Conservation (phyloP, 202 grass and related monocot genomes). For the Bolboschoenoplectus hybrid region DNA sequence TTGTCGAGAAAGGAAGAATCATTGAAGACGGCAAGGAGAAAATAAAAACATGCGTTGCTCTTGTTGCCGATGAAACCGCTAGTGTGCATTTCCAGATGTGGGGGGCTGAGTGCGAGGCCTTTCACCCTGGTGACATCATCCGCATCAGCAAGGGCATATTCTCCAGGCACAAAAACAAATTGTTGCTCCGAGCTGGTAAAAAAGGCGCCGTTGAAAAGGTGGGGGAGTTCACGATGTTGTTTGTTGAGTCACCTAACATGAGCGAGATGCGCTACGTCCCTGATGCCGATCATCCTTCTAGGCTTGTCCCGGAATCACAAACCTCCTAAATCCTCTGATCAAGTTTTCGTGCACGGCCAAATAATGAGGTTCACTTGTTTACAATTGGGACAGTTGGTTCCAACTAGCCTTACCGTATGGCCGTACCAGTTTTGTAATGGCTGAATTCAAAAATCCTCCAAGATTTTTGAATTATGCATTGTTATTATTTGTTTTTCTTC, state of each 20-base stretch:
- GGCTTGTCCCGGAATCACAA: conserved; percentile 63
- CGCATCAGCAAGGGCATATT: conserved; percentile 68
- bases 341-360: background rate
- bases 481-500: no score
- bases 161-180: conserved; percentile 48
- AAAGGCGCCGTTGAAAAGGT: conserved; percentile 62
- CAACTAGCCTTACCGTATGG: background rate
- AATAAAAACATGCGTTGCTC: conserved; percentile 55
- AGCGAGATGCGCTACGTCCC: conserved; percentile 57
- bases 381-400: background rate
- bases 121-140: conserved; percentile 76
- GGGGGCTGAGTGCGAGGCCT: conserved; percentile 71
- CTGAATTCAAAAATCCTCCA: background rate
- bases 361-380: background rate
- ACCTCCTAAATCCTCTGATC: background rate
- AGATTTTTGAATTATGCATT: background rate
- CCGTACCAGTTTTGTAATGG: background rate
- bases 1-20: conserved; percentile 63
- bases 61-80: conserved; percentile 81
- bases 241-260: conserved; percentile 91
- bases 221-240: conserved; percentile 76
- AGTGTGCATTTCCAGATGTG: conserved; percentile 86
- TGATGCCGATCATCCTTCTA: conserved; percentile 46
- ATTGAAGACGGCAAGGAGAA: conserved; percentile 34
- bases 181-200: conserved; percentile 60